These are phyloP conservation scores for Fusarium robinianum DNA, from an alignment of 2,329 filamentous ascomycete species.

Conservation along the genomic window DNA sequence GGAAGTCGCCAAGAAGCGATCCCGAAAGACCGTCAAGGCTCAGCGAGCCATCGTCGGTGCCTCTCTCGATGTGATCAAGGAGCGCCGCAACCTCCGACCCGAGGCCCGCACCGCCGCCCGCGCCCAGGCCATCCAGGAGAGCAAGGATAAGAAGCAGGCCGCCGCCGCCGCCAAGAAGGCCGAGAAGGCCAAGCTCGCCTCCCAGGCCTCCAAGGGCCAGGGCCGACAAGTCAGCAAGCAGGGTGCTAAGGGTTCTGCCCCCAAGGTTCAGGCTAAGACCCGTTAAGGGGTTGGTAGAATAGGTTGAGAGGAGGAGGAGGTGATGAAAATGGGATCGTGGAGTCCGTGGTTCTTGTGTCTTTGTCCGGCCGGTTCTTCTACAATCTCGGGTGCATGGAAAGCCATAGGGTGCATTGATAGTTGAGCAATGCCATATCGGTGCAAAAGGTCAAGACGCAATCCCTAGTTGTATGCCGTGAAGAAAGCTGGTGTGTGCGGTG, in stretches of 20 bases:
- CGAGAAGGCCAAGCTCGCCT: constrained; percentile 95
- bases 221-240: constrained; percentile 92
- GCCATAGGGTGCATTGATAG: constrained; percentile 50
- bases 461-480: constrained; percentile 25
- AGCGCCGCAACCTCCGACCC: constrained; percentile 91
- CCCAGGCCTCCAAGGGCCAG: constrained; percentile 75
- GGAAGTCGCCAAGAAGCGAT: constrained; percentile 99
- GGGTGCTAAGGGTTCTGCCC: constrained; percentile 86
- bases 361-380: constrained; percentile 49
- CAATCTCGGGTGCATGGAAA: constrained; percentile 49
- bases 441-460: constrained; percentile 40
- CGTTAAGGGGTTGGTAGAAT: constrained; percentile 64
- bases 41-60: constrained; percentile 99
- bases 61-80: constrained; percentile 99
- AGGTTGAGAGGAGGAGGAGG: constrained; percentile 23
- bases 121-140: constrained; percentile 88
- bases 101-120: constrained; percentile 94
- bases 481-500: constrained; percentile 14
- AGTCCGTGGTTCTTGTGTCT: constrained; percentile 51
- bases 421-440: constrained; percentile 45
- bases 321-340: constrained; percentile 40
- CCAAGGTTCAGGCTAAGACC: constrained; percentile 84
- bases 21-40: constrained; percentile 95
- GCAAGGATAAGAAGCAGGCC: constrained; percentile 97
- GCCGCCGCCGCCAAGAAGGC: constrained; percentile 94